Conservation (phyloP, 257 asterid species). For the Echium plantagineum region DNA sequence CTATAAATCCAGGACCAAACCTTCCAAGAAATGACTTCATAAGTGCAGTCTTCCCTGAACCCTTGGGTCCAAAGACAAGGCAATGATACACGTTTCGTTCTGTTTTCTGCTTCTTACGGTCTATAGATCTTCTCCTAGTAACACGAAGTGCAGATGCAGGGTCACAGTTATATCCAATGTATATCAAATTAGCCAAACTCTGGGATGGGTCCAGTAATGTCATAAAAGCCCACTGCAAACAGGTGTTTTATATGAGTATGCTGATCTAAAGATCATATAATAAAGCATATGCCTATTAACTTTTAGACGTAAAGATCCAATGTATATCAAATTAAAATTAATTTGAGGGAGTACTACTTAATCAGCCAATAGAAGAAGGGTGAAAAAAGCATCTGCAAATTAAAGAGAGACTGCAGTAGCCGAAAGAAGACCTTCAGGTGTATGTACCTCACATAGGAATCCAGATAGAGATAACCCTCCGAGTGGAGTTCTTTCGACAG, state of each 20-base stretch:
- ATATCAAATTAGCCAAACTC: slow-evolving; percentile 84
- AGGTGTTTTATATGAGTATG: slow-evolving; percentile 22
- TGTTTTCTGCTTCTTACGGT: slow-evolving; percentile 68
- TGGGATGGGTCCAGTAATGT: slow-evolving; percentile 77
- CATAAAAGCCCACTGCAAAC: slow-evolving; percentile 95
- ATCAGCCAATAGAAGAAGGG: not conserved
- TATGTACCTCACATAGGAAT: slow-evolving; percentile 80
- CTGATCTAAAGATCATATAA: slow-evolving; percentile 15
- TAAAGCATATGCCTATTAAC: slow-evolving; percentile 8
- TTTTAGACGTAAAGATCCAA: no score
- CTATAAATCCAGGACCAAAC: slow-evolving; percentile 28
- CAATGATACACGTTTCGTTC: slow-evolving; percentile 78
- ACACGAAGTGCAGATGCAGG: slow-evolving; percentile 67
- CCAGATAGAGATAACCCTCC: slow-evolving; percentile 79
- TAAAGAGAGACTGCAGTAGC: no score
- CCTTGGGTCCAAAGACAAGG: slow-evolving; percentile 85
- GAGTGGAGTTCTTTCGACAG: slow-evolving; percentile 67
- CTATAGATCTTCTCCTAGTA: slow-evolving; percentile 66
- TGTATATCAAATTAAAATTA: not conserved
- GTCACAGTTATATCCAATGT: slow-evolving; percentile 71
- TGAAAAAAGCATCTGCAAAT: not conserved
- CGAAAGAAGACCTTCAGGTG: slow-evolving; percentile 5
- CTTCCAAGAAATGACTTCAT: slow-evolving; percentile 74
- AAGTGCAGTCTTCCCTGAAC: slow-evolving; percentile 77
- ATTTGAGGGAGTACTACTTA: not conserved